A percentile compares a stretch with the other conserved stretches of the same genome.
Conservation (phyloP, 768 basidiomycete genomes). For the Gloeopeniophorella convolvens region DNA sequence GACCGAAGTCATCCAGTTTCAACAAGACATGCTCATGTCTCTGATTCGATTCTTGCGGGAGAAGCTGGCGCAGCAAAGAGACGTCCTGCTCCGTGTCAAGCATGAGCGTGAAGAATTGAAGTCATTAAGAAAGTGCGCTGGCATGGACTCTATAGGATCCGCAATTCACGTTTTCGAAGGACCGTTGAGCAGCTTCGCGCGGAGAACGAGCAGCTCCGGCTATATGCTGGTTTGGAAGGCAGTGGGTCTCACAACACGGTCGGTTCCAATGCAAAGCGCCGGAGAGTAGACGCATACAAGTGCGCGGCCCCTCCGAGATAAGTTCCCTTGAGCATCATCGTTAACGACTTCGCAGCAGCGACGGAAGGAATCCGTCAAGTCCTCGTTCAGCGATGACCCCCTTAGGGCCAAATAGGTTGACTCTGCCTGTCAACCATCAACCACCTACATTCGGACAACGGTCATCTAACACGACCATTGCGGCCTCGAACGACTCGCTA, state of each 20-base stretch:
- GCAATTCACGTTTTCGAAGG: constrained; percentile 31
- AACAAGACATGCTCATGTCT: constrained; percentile 66
- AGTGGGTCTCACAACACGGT: constrained; percentile 31
- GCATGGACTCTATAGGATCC: background rate
- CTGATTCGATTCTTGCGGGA: constrained; percentile 59
- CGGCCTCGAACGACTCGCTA: constrained; percentile 5
- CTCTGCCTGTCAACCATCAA: constrained; percentile 56
- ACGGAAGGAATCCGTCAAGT: constrained; percentile 38
- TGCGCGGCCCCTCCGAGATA: constrained; percentile 24
- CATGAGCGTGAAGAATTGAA: constrained; percentile 41
- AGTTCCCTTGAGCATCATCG: background rate
- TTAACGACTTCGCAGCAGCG: background rate
- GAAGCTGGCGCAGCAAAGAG: constrained; percentile 50
- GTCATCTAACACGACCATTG: constrained; percentile 4
- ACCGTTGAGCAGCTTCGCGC: constrained; percentile 40
- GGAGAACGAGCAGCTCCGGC: constrained; percentile 46
- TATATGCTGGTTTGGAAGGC: constrained; percentile 26
- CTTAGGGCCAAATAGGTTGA: constrained; percentile 57
- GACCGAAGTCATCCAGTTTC: constrained; percentile 48
- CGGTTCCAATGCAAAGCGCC: constrained; percentile 64
- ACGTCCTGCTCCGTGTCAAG: constrained; percentile 46
- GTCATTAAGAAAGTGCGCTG: constrained; percentile 43
- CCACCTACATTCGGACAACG: constrained; percentile 36
- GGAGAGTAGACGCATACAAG: constrained; percentile 41
- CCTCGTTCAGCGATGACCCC: constrained; percentile 53